A percentile compares a stretch with the other conserved stretches of the same genome.
These are phyloP conservation scores for Yamadazyma oceani DNA, from an alignment of 1,139 yeast genomes.

Conservation along the genomic window DNA sequence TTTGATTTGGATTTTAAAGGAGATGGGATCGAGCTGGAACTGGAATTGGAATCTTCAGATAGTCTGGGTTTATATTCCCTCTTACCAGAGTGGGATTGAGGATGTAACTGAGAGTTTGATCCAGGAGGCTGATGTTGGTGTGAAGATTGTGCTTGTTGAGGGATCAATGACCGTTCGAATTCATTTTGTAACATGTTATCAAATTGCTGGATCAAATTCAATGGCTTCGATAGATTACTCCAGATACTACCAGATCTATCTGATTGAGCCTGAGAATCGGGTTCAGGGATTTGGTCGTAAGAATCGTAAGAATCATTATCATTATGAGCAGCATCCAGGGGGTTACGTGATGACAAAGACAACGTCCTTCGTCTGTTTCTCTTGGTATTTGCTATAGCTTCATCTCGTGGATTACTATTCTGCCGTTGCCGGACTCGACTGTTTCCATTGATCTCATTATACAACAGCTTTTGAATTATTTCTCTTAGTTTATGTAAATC, in stretches of 20 bases:
- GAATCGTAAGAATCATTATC: slow-evolving; percentile 10
- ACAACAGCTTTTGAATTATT: slow-evolving; percentile 40
- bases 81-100: neutral
- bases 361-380: slow-evolving; percentile 20
- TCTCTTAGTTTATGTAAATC: slow-evolving; percentile 48
- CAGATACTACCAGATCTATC: slow-evolving; percentile 23
- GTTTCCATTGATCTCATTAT: slow-evolving; percentile 27
- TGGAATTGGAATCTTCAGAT: slow-evolving; percentile 31
- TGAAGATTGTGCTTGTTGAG: slow-evolving; percentile 1
- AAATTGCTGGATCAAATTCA: slow-evolving; percentile 63
- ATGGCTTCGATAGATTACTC: slow-evolving; percentile 54
- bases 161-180: slow-evolving; percentile 51
- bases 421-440: slow-evolving; percentile 17
- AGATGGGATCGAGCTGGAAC: slow-evolving; percentile 21
- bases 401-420: slow-evolving; percentile 35
- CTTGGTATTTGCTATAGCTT: slow-evolving; percentile 34
- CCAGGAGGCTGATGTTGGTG: slow-evolving; percentile 1
- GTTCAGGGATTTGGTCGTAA: too few species aligned
- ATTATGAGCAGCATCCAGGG: neutral
- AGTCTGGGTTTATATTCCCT: slow-evolving; percentile 19
- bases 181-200: slow-evolving; percentile 68
- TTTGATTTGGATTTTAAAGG: slow-evolving; percentile 13
- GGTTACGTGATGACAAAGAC: neutral
- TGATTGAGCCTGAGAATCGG: too few species aligned
- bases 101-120: neutral